Evolutionary conservation across 2,329 filamentous ascomycete genomes (phyloP), one percentile per base, ranked within the genome.

Genomic region (Cercospora citrullina): DNA sequence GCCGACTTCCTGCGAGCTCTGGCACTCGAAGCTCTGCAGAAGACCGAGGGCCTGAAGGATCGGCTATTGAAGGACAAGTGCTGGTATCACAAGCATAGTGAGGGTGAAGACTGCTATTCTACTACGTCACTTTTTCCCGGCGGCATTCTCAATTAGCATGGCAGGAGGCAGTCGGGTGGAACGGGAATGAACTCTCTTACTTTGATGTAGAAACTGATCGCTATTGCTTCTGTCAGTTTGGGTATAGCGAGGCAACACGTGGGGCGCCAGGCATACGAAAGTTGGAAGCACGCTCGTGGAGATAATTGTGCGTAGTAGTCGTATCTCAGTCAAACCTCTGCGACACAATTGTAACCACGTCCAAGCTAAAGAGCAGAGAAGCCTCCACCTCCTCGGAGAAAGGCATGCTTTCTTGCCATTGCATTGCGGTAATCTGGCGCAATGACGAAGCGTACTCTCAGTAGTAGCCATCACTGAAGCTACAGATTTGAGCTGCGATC

Each of bases 61-160:
- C 16, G 60, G 3, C 23, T 62, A 2, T 7, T 16, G 14, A 5
- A 23, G 39, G 4, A 51, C n/a, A 21, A 2, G 16, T 62, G 60
- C 60, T 62, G 60, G 23, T 62, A 62, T 9, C 60, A 62, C n/a
- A 42, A 62, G 9, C 60, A 62, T 10, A 3, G 5, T 4, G 23
- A 18, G 2, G 60, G 16, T 8, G 60, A 48, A 62, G 14, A 4
- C 1, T 62, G 60, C 42, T 16, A 7, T 4, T 62, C 60, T 1
- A 62, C 39, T 6, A 18, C 39, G 10, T 2, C 14, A n/a, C 2
- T 5, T n/a, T n/a, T n/a, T n/a, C n/a, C n/a, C n/a, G n/a, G n/a
- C n/a, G n/a, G n/a, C n/a, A n/a, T n/a, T n/a, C n/a, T n/a, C n/a
- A n/a, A n/a, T n/a, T n/a, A n/a, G n/a, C n/a, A n/a, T n/a, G n/a